A percentile compares a stretch with the other conserved stretches of the same genome.
Conservation (phyloP, 164 flowering plant species). For the Piper longum region DNA sequence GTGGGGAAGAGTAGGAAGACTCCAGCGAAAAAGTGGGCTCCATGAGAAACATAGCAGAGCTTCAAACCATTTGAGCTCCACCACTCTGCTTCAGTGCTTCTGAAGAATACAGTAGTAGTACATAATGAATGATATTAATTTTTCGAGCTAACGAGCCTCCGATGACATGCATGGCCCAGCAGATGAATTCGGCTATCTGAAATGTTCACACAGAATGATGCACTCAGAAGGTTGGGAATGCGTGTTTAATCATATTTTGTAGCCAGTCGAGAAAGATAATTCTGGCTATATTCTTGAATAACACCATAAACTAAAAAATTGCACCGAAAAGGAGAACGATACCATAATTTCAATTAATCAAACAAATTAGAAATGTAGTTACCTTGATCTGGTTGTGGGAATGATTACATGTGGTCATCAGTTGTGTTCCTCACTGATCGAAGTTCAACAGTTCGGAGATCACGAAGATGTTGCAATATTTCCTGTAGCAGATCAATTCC, state of each 20-base stretch:
- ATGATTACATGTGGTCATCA: conserved; percentile 20
- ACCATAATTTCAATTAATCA: not conserved
- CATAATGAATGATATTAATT: no score
- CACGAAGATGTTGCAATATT: conserved; percentile 73
- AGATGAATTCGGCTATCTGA: no score
- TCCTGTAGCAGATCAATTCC: conserved; percentile 84
- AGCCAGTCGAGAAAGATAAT: not conserved
- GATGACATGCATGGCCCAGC: no score
- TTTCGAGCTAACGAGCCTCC: no score
- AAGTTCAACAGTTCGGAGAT: conserved; percentile 56
- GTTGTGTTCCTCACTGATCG: conserved; percentile 33
- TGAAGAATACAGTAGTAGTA: no score
- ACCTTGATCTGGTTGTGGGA: not conserved
- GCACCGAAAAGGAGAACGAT: not conserved
- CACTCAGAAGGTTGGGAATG: no score
- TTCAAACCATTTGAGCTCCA: conserved; percentile 2
- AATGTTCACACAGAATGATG: no score
- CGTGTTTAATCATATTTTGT: no score
- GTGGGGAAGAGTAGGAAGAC: conserved; percentile 19
- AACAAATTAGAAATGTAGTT: not conserved
- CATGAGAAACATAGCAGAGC: conserved; percentile 16
- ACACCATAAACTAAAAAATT: not conserved
- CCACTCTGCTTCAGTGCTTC: not conserved
- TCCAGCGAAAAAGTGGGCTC: conserved; percentile 51
- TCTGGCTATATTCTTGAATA: conserved; percentile 1